These are phyloP conservation scores for Trichoderma erinaceum DNA, from an alignment of 495 filamentous ascomycete genomes.

Conservation along the genomic window DNA sequence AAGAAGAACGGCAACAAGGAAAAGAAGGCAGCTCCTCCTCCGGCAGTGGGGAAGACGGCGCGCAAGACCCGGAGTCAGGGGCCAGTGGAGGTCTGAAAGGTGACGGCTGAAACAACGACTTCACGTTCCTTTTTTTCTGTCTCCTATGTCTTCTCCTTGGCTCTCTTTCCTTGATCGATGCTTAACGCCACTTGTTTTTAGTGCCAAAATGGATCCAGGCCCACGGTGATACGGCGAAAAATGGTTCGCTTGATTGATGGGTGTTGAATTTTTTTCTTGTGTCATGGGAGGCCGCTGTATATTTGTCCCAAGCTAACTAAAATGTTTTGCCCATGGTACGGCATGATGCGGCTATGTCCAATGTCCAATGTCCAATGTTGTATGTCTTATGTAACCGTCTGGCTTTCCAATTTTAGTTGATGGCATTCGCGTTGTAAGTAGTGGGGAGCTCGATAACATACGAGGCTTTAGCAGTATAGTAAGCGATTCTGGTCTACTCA, in stretches of 20 bases:
- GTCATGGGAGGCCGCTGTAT: not conserved
- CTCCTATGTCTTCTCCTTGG: not conserved
- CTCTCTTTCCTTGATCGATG: too few relatives aligned
- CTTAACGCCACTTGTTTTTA: not conserved
- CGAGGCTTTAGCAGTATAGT: too few relatives aligned
- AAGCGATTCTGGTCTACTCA: too few relatives aligned
- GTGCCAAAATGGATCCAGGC: not conserved
- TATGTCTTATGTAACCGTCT: too few relatives aligned
- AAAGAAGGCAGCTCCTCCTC: conserved; percentile 24
- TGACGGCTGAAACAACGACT: not conserved
- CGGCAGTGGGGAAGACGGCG: conserved; percentile 32
- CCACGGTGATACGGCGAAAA: not conserved
- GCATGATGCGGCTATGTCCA: not conserved
- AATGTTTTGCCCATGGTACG: not conserved
- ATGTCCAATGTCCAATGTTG: too few relatives aligned
- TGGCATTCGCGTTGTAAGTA: too few relatives aligned
- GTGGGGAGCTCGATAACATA: too few relatives aligned
- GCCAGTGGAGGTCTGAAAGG: conserved; percentile 16
- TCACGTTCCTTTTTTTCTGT: not conserved
- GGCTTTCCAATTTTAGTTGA: too few relatives aligned
- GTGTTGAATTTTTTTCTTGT: not conserved
- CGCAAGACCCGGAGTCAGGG: conserved; percentile 44
- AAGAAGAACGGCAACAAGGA: conserved; percentile 26
- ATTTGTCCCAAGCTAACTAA: not conserved
- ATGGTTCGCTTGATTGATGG: not conserved